phyloP scores from a whole-genome alignment of 176 grass and related monocot genomes.

The Paspalum vaginatum region DNA sequence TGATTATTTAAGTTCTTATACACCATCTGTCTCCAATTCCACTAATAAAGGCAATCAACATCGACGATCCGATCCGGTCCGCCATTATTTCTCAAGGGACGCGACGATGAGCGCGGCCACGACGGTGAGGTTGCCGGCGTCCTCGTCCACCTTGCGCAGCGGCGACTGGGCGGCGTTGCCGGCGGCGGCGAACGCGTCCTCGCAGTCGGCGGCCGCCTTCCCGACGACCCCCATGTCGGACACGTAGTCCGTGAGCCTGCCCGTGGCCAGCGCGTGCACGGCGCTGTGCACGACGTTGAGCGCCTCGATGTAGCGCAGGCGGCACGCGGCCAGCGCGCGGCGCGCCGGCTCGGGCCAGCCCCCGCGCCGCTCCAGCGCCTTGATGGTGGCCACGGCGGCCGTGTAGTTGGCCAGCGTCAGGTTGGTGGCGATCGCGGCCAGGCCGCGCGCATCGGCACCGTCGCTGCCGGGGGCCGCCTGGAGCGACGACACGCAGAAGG shows the following conservation, averaged over 20 bases:
- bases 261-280: constrained; percentile 37
- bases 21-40: neutral
- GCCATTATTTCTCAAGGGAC: neutral
- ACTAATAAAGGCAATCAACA: neutral
- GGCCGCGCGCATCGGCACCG: constrained; percentile 40
- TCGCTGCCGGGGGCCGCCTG: constrained; percentile 39
- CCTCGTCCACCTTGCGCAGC: constrained; percentile 41
- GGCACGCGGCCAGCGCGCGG: constrained; percentile 44
- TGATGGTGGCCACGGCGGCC: constrained; percentile 41
- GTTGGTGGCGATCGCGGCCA: constrained; percentile 52
- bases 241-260: constrained; percentile 19
- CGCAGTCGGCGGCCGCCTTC: constrained; percentile 40
- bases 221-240: constrained; percentile 38
- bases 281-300: constrained; percentile 61
- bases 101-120: constrained; percentile 40
- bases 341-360: constrained; percentile 21
- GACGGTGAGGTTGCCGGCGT: constrained; percentile 39
- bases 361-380: constrained; percentile 25
- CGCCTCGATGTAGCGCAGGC: constrained; percentile 43
- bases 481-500: constrained; percentile 50
- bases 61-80: too few relatives aligned
- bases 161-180: neutral
- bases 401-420: constrained; percentile 64
- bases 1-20: too few relatives aligned
- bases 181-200: constrained; percentile 23